Conservation (phyloP, 2,329 filamentous ascomycete genomes). For the Paracorniculantispora psalliotae region DNA sequence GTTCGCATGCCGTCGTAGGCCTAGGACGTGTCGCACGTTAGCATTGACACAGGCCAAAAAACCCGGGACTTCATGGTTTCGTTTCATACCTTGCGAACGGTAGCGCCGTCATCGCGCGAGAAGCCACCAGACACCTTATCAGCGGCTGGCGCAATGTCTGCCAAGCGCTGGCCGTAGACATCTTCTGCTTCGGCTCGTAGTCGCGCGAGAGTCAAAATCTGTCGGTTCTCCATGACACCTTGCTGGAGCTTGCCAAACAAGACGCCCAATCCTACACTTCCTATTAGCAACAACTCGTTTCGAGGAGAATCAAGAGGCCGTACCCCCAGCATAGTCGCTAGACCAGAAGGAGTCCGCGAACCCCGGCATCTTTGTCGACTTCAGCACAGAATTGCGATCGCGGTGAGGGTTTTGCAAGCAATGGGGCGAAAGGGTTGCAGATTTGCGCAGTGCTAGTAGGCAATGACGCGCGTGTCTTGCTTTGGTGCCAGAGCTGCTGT, state of each 20-base stretch:
- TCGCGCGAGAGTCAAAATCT: constrained; percentile 84
- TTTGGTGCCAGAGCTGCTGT: constrained; percentile 2
- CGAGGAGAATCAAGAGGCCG: constrained; percentile 21
- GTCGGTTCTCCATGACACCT: constrained; percentile 90
- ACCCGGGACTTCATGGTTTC: neutral
- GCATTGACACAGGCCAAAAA: neutral
- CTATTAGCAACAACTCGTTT: constrained; percentile 12
- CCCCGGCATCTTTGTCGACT: constrained; percentile 61
- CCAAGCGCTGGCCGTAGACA: constrained; percentile 72
- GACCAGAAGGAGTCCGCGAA: constrained; percentile 99
- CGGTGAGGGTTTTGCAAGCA: neutral
- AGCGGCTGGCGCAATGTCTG: constrained; percentile 74
- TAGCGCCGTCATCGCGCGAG: constrained; percentile 87
- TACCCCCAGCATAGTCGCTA: constrained; percentile 90
- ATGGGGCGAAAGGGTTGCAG: neutral
- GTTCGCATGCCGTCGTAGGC: constrained; percentile 89
- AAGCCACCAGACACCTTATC: constrained; percentile 84
- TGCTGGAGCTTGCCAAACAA: constrained; percentile 96
- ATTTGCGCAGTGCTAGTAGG: neutral
- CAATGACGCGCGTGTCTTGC: constrained; percentile 5
- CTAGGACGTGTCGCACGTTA: constrained; percentile 38
- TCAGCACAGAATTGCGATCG: neutral
- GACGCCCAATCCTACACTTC: constrained; percentile 68
- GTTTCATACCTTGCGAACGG: constrained; percentile 79
- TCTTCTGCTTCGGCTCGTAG: constrained; percentile 97